phyloP scores from a whole-genome alignment of 352 stramenopile genomes.

The Phytophthora pisi region DNA sequence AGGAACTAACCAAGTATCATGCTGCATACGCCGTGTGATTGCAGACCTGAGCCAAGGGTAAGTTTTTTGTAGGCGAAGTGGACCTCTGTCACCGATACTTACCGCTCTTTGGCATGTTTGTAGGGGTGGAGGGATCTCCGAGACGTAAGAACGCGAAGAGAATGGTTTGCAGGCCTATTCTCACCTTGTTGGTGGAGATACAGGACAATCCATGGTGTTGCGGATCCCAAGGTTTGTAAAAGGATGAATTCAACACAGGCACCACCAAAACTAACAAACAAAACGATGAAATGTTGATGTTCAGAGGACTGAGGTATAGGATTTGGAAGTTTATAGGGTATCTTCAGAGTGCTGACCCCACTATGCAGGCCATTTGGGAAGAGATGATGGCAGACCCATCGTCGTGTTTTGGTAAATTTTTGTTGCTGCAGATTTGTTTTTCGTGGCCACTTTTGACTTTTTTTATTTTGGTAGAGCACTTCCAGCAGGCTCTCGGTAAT shows the following conservation, averaged over 20 bases:
- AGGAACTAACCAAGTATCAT: not conserved
- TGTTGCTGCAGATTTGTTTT: not conserved
- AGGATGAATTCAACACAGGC: not conserved
- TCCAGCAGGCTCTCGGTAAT: slow-evolving; percentile 73
- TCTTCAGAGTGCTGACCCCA: not conserved
- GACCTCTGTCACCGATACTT: not conserved
- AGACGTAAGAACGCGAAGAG: slow-evolving; percentile 50
- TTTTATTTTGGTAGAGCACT: slow-evolving; percentile 43
- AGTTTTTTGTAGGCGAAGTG: slow-evolving; percentile 3
- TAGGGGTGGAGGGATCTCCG: slow-evolving; percentile 62
- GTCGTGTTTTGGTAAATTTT: slow-evolving; percentile 71
- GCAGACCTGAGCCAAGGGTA: slow-evolving; percentile 66
- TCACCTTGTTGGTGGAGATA: slow-evolving; percentile 3
- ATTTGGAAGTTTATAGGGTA: not conserved
- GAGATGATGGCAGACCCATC: slow-evolving; percentile 89
- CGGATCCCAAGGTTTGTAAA: slow-evolving; percentile 62
- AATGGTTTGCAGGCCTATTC: not conserved
- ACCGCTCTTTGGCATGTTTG: slow-evolving; percentile 1
- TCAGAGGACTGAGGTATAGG: slow-evolving; percentile 39
- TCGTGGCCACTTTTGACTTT: too few species aligned
- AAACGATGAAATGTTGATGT: not conserved
- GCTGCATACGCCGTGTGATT: not conserved
- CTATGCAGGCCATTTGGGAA: slow-evolving; percentile 80
- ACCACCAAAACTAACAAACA: slow-evolving; percentile 4
- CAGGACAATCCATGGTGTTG: slow-evolving; percentile 72